Evolutionary conservation across 305 asterid genomes (phyloP), one percentile per base, ranked within the genome.

Genomic region (Fraxinus latifolia): DNA sequence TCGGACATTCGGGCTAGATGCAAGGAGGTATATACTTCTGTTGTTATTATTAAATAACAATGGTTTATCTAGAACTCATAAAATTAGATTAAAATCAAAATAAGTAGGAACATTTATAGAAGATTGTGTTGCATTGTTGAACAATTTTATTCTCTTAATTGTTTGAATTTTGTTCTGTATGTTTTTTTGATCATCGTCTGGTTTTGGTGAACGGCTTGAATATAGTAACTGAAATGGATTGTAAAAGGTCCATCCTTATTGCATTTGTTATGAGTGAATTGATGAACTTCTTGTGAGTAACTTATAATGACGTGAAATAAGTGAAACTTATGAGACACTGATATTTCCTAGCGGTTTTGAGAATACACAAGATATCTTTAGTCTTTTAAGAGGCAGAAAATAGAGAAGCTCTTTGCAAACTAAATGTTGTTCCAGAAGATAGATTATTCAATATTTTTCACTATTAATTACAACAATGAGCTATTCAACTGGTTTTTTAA

Each of bases 1-100:
- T 82, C 85, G 70, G 92, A 92, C 87, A 87, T 91, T 71, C 85
- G 90, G 80, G 92, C 90, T 81, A 92, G 97, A 76, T 92, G 91
- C 74, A 88, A 85, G 86, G 98, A 90, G 98, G 98, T 95, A 84
- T 82, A 80, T 33, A 29, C 37, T 67, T 15, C 31, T 74, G 70
- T 17, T 27, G 65, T 44, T 15, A 47, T 76, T 7, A 23, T 47
- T 74, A 3, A 37, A 8, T 31, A 31, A 3, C 60, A 79, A 25
- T 80, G 31, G 74, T 34, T 82, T 15, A 44, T 25, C 33, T 23
- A 53, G 68, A 82, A 72, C 60, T 37, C 53, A 37, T 36, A 32
- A 15, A 14, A 29, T 32, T 7, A 81, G 68, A 44, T 0, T 6
- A 39, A 19, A 42, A 17, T 0, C 12, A 79, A 37, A 11, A 47